Percentiles rank a stretch among this genome's conserved stretches.
Conservation (phyloP, 2,329 filamentous ascomycete genomes). For the Myriosclerotinia duriaeana region DNA sequence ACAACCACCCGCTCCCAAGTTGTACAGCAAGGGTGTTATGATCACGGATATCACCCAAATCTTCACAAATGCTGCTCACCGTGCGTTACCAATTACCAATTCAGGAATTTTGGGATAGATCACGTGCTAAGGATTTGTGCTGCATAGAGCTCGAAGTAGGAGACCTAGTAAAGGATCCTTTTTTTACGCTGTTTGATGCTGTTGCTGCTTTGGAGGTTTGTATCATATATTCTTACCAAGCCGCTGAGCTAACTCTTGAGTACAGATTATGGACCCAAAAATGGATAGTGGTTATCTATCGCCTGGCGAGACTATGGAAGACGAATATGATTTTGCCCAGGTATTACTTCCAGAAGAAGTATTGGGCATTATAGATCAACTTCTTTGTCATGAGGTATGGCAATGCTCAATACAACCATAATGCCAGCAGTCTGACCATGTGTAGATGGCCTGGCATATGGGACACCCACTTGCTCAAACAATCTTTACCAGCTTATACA, state of each 20-base stretch:
- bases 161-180: slow-evolving; percentile 88
- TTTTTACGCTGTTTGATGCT: slow-evolving; percentile 90
- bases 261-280: slow-evolving; percentile 95
- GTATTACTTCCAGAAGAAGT: slow-evolving; percentile 74
- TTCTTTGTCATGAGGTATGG: slow-evolving; percentile 79
- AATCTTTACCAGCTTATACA: slow-evolving; percentile 86
- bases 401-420: background rate
- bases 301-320: slow-evolving; percentile 77
- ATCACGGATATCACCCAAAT: slow-evolving; percentile 58
- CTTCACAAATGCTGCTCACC: slow-evolving; percentile 54
- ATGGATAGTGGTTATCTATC: slow-evolving; percentile 93
- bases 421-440: slow-evolving; percentile 19
- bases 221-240: background rate
- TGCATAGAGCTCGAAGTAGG: slow-evolving; percentile 69
- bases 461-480: slow-evolving; percentile 96
- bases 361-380: slow-evolving; percentile 89
- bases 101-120: slow-evolving; percentile 18
- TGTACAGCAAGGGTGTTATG: slow-evolving; percentile 50
- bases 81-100: slow-evolving; percentile 44
- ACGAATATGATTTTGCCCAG: slow-evolving; percentile 72
- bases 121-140: slow-evolving; percentile 33
- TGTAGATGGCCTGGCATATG: slow-evolving; percentile 89
- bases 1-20: slow-evolving; percentile 38
- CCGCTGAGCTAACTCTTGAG: background rate
- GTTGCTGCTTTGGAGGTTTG: slow-evolving; percentile 78